Conservation (phyloP, 257 asterid genomes). For the Nicotiana sylvestris region DNA sequence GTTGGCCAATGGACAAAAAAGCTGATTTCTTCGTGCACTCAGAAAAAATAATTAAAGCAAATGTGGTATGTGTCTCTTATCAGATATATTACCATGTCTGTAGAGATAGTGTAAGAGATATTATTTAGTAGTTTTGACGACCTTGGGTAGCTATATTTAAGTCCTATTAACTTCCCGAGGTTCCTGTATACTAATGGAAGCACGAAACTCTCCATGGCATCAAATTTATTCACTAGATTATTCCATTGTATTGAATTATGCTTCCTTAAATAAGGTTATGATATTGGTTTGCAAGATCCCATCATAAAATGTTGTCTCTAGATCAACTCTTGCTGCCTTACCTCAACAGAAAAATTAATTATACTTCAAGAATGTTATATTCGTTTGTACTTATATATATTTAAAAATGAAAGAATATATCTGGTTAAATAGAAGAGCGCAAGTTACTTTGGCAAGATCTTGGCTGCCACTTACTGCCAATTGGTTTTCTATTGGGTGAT, state of each 20-base stretch:
- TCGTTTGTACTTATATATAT: neutral
- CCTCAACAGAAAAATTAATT: neutral
- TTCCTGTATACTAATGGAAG: neutral
- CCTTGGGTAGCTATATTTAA: neutral
- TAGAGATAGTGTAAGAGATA: neutral
- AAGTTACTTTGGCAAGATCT: neutral
- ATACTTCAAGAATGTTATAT: neutral
- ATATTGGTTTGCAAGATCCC: conserved; percentile 7
- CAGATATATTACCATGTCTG: conserved; percentile 7
- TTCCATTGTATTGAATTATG: neutral
- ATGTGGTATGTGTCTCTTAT: conserved; percentile 30
- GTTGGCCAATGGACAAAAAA: conserved; percentile 78
- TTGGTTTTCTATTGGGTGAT: neutral
- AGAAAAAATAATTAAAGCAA: conserved; percentile 35
- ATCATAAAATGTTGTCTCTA: neutral
- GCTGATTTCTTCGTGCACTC: conserved; percentile 83
- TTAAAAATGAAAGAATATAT: neutral
- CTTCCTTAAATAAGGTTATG: neutral
- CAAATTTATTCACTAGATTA: neutral
- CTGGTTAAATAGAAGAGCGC: neutral
- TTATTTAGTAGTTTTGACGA: neutral
- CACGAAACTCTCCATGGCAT: neutral
- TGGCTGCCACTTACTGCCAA: neutral
- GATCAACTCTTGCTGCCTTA: neutral
- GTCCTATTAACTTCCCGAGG: neutral